These are phyloP conservation scores for Metschnikowia baotianmanensis DNA, from an alignment of 805 yeast genomes.

Conservation along the genomic window DNA sequence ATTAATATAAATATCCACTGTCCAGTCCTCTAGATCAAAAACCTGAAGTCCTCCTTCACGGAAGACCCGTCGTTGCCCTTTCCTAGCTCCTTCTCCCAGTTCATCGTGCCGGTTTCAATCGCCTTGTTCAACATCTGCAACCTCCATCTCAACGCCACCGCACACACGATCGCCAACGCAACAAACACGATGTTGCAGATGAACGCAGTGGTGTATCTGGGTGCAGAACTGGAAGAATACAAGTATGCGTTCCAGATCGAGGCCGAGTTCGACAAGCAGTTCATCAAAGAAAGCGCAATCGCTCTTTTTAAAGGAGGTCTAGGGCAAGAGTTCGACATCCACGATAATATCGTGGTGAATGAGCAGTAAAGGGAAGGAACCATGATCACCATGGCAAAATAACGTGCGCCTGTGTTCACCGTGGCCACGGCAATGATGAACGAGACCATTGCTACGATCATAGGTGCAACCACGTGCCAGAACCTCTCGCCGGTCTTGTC, in stretches of 20 bases:
- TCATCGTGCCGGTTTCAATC: slow-evolving; percentile 45
- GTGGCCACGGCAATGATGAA: slow-evolving; percentile 51
- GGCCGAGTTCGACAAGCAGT: slow-evolving; percentile 54
- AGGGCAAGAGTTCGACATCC: slow-evolving; percentile 56
- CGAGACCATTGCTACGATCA: slow-evolving; percentile 41
- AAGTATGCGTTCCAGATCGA: slow-evolving; percentile 56
- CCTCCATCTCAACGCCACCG: slow-evolving; percentile 39
- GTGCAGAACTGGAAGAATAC: slow-evolving; percentile 44
- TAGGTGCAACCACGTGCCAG: slow-evolving; percentile 47
- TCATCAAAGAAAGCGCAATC: slow-evolving; percentile 54
- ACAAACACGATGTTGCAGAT: slow-evolving; percentile 49
- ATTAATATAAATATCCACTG: too few species aligned
- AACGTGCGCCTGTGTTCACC: slow-evolving; percentile 53
- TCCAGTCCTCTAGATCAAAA: slow-evolving; percentile 27
- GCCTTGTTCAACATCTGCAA: slow-evolving; percentile 38
- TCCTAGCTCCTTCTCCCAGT: slow-evolving; percentile 50
- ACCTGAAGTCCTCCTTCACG: slow-evolving; percentile 45
- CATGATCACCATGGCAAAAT: slow-evolving; percentile 59
- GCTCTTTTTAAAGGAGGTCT: slow-evolving; percentile 61
- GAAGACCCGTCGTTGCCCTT: slow-evolving; percentile 43
- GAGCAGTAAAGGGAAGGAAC: slow-evolving; percentile 55
- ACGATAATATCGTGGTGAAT: slow-evolving; percentile 50
- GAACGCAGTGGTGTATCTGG: slow-evolving; percentile 48
- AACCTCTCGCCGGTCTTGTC: slow-evolving; percentile 55
- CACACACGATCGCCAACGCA: slow-evolving; percentile 37